phyloP scores from a whole-genome alignment of 345 rosid species.

The Garcia nutans region DNA sequence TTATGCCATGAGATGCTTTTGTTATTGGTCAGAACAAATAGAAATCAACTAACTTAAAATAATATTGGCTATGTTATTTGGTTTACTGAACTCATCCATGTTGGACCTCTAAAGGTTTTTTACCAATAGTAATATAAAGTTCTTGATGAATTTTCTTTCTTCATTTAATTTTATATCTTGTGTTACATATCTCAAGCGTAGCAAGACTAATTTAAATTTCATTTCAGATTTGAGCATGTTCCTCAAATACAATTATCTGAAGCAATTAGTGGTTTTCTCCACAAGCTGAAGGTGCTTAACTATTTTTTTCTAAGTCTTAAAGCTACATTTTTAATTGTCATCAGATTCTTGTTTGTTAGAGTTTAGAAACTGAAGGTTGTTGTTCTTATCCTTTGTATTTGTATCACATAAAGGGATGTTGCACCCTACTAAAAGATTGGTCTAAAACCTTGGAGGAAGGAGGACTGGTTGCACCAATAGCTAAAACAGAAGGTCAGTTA shows the following conservation, averaged over 20 bases:
- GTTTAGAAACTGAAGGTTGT: neutral
- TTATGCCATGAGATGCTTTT: neutral
- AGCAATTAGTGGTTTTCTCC: slow-evolving; percentile 89
- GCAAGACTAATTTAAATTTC: neutral
- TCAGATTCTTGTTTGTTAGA: neutral
- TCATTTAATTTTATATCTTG: neutral
- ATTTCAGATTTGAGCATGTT: slow-evolving; percentile 46
- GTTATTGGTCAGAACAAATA: neutral
- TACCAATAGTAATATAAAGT: neutral
- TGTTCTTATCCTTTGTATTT: neutral
- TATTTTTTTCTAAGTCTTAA: neutral
- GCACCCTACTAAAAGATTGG: slow-evolving; percentile 81
- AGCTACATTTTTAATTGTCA: slow-evolving; percentile 11
- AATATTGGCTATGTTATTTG: neutral
- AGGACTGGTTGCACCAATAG: slow-evolving; percentile 68
- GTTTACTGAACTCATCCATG: neutral
- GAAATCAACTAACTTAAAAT: neutral
- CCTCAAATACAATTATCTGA: slow-evolving; percentile 79
- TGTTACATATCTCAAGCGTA: neutral
- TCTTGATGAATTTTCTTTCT: neutral
- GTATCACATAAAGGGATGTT: slow-evolving; percentile 58
- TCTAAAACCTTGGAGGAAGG: slow-evolving; percentile 89
- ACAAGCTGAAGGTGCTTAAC: slow-evolving; percentile 64
- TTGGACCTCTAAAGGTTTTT: neutral
- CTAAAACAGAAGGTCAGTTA: slow-evolving; percentile 59